These are phyloP conservation scores for Lachancea quebecensis DNA, from an alignment of 805 yeast genomes.

Conservation along the genomic window DNA sequence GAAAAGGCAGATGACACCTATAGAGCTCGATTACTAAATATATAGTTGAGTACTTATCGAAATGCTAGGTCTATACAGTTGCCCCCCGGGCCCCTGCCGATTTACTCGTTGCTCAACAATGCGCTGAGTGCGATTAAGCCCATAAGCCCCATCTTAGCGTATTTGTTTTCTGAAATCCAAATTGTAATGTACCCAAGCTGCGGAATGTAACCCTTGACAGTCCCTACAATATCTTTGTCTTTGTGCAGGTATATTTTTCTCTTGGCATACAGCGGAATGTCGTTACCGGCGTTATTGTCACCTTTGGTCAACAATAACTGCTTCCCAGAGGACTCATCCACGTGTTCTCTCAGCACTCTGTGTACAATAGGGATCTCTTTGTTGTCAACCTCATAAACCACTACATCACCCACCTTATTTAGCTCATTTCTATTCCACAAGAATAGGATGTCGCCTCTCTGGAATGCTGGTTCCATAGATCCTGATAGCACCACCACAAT, in stretches of 20 bases:
- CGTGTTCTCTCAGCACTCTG: conserved; percentile 82
- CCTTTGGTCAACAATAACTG: conserved; percentile 89
- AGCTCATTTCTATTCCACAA: conserved; percentile 75
- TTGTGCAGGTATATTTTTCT: conserved; percentile 72
- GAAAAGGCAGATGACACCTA: conserved; percentile 23
- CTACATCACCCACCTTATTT: conserved; percentile 82
- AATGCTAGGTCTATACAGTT: too few relatives aligned
- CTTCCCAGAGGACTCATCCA: conserved; percentile 27
- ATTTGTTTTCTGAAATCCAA: conserved; percentile 79
- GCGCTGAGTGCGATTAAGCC: conserved; percentile 70
- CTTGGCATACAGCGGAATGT: conserved; percentile 73
- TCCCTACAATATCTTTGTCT: conserved; percentile 73
- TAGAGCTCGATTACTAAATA: conserved; percentile 31
- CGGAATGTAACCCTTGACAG: conserved; percentile 90
- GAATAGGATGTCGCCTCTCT: conserved; percentile 89
- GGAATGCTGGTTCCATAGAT: conserved; percentile 99
- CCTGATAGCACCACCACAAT: conserved; percentile 96
- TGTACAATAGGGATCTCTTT: conserved; percentile 94
- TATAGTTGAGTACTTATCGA: too few relatives aligned
- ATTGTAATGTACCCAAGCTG: conserved; percentile 86
- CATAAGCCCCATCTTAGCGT: conserved; percentile 70
- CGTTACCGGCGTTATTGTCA: conserved; percentile 91
- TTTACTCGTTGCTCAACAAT: conserved; percentile 49
- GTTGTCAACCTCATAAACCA: conserved; percentile 78
- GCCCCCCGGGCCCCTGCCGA: background rate